phyloP scores from a whole-genome alignment of 352 stramenopile genomes.

The Pythium aristosporum region DNA sequence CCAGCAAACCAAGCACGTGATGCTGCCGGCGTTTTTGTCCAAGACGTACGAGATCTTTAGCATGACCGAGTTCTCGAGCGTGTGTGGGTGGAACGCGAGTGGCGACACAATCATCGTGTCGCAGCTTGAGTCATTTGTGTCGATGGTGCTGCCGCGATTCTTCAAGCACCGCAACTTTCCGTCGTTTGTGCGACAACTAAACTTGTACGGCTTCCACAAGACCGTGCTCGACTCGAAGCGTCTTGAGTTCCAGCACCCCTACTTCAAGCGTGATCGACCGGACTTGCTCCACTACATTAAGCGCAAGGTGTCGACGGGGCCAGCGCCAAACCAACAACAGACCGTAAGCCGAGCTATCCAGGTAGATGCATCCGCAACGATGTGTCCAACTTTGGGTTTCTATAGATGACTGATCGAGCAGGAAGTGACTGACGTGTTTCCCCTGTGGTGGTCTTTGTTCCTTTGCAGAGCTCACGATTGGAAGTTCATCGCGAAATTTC shows the following conservation, averaged over 20 bases:
- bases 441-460: background rate
- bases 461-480: conserved; percentile 56
- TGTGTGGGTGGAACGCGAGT: conserved; percentile 90
- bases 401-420: background rate
- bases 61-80: conserved; percentile 70
- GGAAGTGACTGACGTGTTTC: background rate
- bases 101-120: conserved; percentile 93
- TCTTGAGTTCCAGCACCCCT: conserved; percentile 92
- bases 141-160: conserved; percentile 85
- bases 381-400: conserved; percentile 14
- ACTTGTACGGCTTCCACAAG: conserved; percentile 94
- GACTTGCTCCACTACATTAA: conserved; percentile 89
- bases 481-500: conserved; percentile 78
- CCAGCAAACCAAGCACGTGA: conserved; percentile 66
- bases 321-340: conserved; percentile 32
- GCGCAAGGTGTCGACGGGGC: conserved; percentile 73
- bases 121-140: conserved; percentile 79
- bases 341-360: conserved; percentile 53
- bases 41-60: conserved; percentile 95
- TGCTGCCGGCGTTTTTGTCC: conserved; percentile 88
- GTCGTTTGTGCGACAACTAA: conserved; percentile 93
- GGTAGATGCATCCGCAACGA: conserved; percentile 32
- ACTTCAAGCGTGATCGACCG: conserved; percentile 86
- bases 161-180: conserved; percentile 94
- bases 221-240: conserved; percentile 90